A percentile compares a stretch with the other conserved stretches of the same genome.
Conservation (phyloP, 2,329 filamentous ascomycete genomes). For the Tolypocladium endophyticum region DNA sequence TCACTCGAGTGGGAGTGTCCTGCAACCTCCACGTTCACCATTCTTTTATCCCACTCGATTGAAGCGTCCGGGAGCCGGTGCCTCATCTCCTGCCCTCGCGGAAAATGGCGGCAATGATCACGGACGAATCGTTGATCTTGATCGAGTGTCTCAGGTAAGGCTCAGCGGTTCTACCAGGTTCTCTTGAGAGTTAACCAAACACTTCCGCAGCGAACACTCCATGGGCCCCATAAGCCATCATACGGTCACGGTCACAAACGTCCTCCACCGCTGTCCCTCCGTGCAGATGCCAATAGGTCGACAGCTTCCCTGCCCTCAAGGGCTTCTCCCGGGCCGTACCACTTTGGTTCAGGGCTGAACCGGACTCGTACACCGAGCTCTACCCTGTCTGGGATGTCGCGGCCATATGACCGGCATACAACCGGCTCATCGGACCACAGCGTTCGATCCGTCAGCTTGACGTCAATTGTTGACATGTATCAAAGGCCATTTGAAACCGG, state of each 20-base stretch:
- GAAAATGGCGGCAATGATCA: slow-evolving; percentile 38
- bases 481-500: slow-evolving; percentile 15
- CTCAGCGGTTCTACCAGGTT: background rate
- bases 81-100: slow-evolving; percentile 37
- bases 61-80: slow-evolving; percentile 40
- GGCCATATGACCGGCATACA: slow-evolving; percentile 20
- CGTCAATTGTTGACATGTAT: slow-evolving; percentile 41
- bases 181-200: slow-evolving; percentile 1
- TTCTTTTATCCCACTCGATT: slow-evolving; percentile 48
- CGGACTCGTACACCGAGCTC: slow-evolving; percentile 26
- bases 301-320: slow-evolving; percentile 25
- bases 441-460: slow-evolving; percentile 35
- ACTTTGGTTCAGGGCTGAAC: slow-evolving; percentile 8
- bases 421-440: slow-evolving; percentile 25
- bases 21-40: slow-evolving; percentile 46
- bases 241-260: slow-evolving; percentile 24
- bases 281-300: slow-evolving; percentile 29
- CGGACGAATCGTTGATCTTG: slow-evolving; percentile 38
- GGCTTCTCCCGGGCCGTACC: slow-evolving; percentile 14
- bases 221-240: slow-evolving; percentile 29
- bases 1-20: slow-evolving; percentile 26
- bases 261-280: slow-evolving; percentile 26
- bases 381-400: slow-evolving; percentile 15
- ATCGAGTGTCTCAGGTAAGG: slow-evolving; percentile 33
- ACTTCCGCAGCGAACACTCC: slow-evolving; percentile 30